A percentile compares a stretch with the other conserved stretches of the same genome.
phyloP scores from a whole-genome alignment of 148 eudicot species.

The Selenicereus undatus region DNA sequence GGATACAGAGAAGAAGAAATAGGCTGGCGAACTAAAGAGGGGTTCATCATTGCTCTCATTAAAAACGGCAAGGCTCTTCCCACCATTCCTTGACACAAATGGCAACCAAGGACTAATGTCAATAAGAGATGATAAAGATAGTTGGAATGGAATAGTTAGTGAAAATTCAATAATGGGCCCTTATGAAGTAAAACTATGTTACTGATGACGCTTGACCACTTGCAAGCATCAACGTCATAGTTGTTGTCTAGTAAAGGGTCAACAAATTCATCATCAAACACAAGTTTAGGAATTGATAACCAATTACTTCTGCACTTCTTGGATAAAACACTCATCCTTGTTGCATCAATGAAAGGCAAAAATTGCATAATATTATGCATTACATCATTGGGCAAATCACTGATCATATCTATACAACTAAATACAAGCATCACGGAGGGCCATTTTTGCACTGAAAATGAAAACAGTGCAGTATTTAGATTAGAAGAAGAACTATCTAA shows the following conservation, averaged over 20 bases:
- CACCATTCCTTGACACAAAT: background rate
- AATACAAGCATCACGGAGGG: no score
- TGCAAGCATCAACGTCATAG: background rate
- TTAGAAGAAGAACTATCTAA: no score
- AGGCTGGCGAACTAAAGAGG: background rate
- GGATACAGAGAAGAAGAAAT: background rate
- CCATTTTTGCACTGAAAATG: no score
- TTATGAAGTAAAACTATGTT: background rate
- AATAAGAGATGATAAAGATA: background rate
- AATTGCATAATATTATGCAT: no score
- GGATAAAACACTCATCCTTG: conserved; percentile 6
- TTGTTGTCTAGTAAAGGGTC: no score
- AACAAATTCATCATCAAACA: background rate
- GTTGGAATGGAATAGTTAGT: background rate
- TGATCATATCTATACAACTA: no score
- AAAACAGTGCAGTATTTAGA: no score
- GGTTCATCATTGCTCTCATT: background rate
- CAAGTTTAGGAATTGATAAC: background rate
- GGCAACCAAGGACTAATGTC: background rate
- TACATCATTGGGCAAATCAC: no score
- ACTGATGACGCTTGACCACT: background rate
- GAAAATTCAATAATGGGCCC: background rate
- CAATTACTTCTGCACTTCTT: background rate
- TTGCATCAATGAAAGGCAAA: background rate
- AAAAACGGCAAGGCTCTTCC: background rate